These are phyloP conservation scores for Discostella pseudostelligera DNA, from an alignment of 108 stramenopile genomes.

Conservation along the genomic window DNA sequence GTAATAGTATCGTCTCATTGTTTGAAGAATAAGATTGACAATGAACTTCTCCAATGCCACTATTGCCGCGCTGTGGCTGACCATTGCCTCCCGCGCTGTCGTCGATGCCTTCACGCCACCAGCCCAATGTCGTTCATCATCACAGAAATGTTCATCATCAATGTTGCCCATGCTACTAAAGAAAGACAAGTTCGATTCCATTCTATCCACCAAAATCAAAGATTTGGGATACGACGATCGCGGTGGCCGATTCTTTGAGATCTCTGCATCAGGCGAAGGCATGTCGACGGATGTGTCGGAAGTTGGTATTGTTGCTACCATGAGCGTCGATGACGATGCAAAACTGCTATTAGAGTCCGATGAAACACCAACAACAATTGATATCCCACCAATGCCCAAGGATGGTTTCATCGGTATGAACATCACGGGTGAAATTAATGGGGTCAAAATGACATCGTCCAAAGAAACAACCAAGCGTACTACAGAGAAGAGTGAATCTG, in stretches of 20 bases:
- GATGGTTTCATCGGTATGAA: slow-evolving; percentile 41
- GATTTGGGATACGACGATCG: slow-evolving; percentile 35
- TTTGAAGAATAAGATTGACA: neutral
- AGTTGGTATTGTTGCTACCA: neutral
- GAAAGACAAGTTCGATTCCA: slow-evolving; percentile 32
- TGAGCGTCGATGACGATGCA: neutral
- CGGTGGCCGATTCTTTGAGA: slow-evolving; percentile 35
- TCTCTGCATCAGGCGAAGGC: neutral
- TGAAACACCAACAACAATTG: neutral
- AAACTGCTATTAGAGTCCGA: slow-evolving; percentile 1
- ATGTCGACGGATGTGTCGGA: neutral
- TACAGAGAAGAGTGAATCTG: neutral
- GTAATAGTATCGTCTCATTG: too few relatives aligned
- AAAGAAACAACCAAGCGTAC: slow-evolving; percentile 15
- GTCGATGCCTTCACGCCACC: slow-evolving; percentile 30
- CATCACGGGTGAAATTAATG: slow-evolving; percentile 42
- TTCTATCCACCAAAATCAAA: slow-evolving; percentile 25
- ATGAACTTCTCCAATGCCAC: slow-evolving; percentile 27
- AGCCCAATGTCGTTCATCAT: neutral
- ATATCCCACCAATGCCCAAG: slow-evolving; percentile 33
- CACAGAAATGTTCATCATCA: too few relatives aligned
- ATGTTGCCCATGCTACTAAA: slow-evolving; percentile 24
- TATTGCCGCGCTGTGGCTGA: slow-evolving; percentile 11
- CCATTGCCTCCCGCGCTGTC: neutral
- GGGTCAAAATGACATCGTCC: slow-evolving; percentile 40